Evolutionary conservation across 2,329 filamentous ascomycete genomes (phyloP), one percentile per base, ranked within the genome.

Genomic region (Calonectria henricotiae): DNA sequence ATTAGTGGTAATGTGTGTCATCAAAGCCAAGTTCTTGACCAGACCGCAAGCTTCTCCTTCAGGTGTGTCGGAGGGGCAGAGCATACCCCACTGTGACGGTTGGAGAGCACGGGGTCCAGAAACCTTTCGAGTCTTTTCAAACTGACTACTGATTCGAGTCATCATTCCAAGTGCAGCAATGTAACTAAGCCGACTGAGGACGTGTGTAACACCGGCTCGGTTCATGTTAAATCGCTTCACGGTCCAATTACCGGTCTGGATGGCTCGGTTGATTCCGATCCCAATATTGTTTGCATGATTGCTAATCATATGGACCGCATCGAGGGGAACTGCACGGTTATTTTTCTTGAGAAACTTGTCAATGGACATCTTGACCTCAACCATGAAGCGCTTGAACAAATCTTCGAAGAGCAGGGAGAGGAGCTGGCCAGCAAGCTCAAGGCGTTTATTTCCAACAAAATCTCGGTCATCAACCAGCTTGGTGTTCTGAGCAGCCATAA

Each of bases 171-270:
- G 89, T 32, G 96, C 96, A 73, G 93, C 94, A 81, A 99, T 98
- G 80, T 98, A 99, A 82, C 96, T 98, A 66, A 99, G 87, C 73
- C 96, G 91, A 83, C 96, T 98, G 60, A 99, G 87, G 46, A 99
- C 95, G 82, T 99, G 96, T 0, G 97, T 98, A 25, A 99, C 95
- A 80, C 96, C 96, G 25, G 96, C 96, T 80, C 96, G 89, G 80
- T 98, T 97, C 96, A 99, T 99, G 82, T 96, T 95, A 86, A 99
- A 99, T 81, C 97, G 94, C 83, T 98, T 98, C 75, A 99, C 88
- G 73, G 89, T 98, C 96, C 96, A 99, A 79, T 99, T 99, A 23
- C 96, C 96, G 0, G 96, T 98, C 65, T 97, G 95, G 69, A 99
- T 98, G 8, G 96, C 96, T 71, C 97, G 91, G 81, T 98, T 97